A percentile compares a stretch with the other conserved stretches of the same genome.
Conservation (phyloP, 768 basidiomycete species). For the Russula compacta region DNA sequence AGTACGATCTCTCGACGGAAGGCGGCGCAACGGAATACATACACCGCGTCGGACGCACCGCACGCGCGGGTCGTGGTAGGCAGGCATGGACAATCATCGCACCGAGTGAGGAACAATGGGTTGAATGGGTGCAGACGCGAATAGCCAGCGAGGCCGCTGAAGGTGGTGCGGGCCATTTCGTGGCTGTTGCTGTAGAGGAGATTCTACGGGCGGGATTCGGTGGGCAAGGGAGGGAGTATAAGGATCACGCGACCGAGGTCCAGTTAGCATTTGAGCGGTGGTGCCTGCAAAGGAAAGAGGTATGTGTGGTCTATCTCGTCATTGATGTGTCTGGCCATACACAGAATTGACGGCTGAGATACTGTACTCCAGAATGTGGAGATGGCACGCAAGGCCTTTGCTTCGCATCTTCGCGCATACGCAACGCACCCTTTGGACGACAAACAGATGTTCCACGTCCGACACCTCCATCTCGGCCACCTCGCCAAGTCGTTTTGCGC, state of each 20-base stretch:
- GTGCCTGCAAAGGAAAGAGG: constrained; percentile 68
- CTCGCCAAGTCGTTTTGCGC: constrained; percentile 86
- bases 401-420: constrained; percentile 92
- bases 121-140: constrained; percentile 77
- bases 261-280: constrained; percentile 93
- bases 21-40: constrained; percentile 95
- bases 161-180: constrained; percentile 40
- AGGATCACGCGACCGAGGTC: constrained; percentile 88
- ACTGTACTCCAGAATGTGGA: constrained; percentile 50
- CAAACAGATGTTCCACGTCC: constrained; percentile 95
- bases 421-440: constrained; percentile 93
- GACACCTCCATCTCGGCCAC: constrained; percentile 90
- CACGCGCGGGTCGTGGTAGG: constrained; percentile 90
- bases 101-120: constrained; percentile 84
- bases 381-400: constrained; percentile 76
- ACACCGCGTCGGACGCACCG: constrained; percentile 94
- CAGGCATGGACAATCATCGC: constrained; percentile 92
- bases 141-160: constrained; percentile 50
- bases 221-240: constrained; percentile 70
- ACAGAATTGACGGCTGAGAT: background rate
- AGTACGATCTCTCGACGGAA: constrained; percentile 97
- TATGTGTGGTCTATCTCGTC: constrained; percentile 25
- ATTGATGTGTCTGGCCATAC: background rate
- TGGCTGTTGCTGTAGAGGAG: constrained; percentile 54
- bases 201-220: constrained; percentile 80